Percentiles rank a stretch among this genome's conserved stretches.
Conservation (phyloP, 208 protist species). For the Wallacemonas sp. region DNA sequence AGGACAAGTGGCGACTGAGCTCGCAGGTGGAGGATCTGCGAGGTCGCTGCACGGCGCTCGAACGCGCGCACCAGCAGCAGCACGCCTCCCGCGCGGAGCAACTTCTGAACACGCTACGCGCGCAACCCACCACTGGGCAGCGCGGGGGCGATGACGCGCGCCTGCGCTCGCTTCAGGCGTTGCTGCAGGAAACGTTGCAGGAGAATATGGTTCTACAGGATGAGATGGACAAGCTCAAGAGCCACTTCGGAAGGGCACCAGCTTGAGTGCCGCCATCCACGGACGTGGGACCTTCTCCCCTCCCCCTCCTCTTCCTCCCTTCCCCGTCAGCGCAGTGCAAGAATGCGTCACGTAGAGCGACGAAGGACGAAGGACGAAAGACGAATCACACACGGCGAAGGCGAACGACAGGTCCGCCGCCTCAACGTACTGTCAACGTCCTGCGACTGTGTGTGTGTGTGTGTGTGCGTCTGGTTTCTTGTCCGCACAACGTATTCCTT, state of each 20-base stretch:
- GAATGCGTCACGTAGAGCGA: too few relatives aligned
- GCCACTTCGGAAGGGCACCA: constrained; percentile 12
- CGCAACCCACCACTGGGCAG: constrained; percentile 14
- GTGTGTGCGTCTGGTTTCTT: too few relatives aligned
- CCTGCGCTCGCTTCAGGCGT: constrained; percentile 55
- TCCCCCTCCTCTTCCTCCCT: constrained; percentile 13
- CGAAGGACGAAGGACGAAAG: too few relatives aligned
- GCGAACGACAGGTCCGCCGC: too few relatives aligned
- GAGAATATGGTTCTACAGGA: constrained; percentile 64
- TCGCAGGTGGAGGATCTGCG: constrained; percentile 49
- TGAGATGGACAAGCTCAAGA: constrained; percentile 31
- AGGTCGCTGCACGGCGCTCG: constrained; percentile 30
- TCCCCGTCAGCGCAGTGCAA: constrained; percentile 12
- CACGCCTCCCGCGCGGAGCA: neutral
- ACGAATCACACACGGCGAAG: too few relatives aligned
- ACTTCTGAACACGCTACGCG: neutral
- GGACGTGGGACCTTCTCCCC: too few relatives aligned
- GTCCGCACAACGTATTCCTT: too few relatives aligned
- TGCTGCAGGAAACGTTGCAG: constrained; percentile 64
- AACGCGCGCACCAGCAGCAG: constrained; percentile 19
- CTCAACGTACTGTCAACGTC: too few relatives aligned
- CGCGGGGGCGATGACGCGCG: constrained; percentile 30
- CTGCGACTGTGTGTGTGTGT: too few relatives aligned
- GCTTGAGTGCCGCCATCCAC: neutral
- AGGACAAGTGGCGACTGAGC: constrained; percentile 58